Evolutionary conservation across 495 filamentous ascomycete genomes (phyloP), one percentile per base, ranked within the genome.

Genomic region (Penicillium bovifimosum): DNA sequence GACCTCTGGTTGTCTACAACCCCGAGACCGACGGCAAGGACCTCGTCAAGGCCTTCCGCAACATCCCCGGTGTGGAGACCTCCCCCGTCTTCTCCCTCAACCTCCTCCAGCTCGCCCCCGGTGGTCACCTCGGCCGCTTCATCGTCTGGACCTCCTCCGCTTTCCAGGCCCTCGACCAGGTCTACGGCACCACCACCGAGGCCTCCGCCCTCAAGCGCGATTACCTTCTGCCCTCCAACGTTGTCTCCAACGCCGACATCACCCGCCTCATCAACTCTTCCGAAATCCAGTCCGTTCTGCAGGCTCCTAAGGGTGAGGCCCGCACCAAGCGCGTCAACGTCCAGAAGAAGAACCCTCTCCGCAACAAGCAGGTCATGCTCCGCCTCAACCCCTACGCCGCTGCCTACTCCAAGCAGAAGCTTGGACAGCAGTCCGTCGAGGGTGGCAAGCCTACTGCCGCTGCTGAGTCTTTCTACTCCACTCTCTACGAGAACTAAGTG

Each of bases 261-360:
- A 80, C 82, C 78, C 92, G 92, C 72, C 82, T 98, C 59, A 98
- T 98, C 84, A 98, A 98, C 87, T 91, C 86, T 63, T 90, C 89
- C 63, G 93, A 98, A 81, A 86, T 97, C 71, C 93, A 98, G 84
- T 85, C 83, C 71, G 91, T 96, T 45, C 82, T 97, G 55, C 82
- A 86, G 47, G 86, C 85, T 34, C 89, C 90, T 64, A 91, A 88
- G 81, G 95, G 95, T 59, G 86, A 87, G 61, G 78, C 90, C 64
- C 78, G 82, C 64, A 93, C 90, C 75, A 96, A 96, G 90, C 88
- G 93, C 63, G 76, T 78, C 61, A 71, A 78, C 65, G 88, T 96
- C 52, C 91, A 95, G 83, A 98, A 98, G 91, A 96, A 96, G 90
- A 97, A 98, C 82, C 95, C 93, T 68, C 87, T 98, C 55, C 80